Evolutionary conservation across 1,139 yeast species (phyloP), one percentile per base, ranked within the genome.

Genomic region (Pneumocystis oryctolagi): DNA sequence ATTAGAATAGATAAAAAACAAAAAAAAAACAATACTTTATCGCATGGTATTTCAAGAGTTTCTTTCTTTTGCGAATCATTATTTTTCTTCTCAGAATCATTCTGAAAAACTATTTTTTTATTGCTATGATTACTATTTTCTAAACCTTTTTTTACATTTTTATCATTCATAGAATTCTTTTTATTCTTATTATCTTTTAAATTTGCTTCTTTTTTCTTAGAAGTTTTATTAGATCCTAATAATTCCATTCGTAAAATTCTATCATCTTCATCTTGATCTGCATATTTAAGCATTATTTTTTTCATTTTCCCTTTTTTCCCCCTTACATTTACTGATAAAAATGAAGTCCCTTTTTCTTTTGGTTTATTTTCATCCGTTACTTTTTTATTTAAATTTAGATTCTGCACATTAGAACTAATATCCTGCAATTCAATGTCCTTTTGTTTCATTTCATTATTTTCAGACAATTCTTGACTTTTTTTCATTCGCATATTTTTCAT

Each of bases 201-300:
- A 12, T 37, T 37, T 32, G 5, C 8, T 2, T 35, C 59, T 35
- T 39, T 57, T 25, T 58, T 77, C 67, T 83, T 83, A 2, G 80
- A 77, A 65, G 87, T 89, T 68, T 86, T 87, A 69, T 85, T 77
- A 0, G 95, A 87, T 2, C 97, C 98, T 61, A 92, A 76, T 0
- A 85, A 86, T 65, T 86, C 83, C 87, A 90, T 82, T 66, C 92
- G 80, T 65, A 84, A 70, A 61, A 75, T 71, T 64, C 89, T 80
- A 70, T 92, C 97, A 64, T 88, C 95, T 64, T 89, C 97, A 71
- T 90, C 97, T 64, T 90, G 97, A 66, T 85, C 89, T 1, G 84
- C 89, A 71, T 92, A 92, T 71, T 89, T 90, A 47, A 47, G 55
- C 35, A 86, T 85, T 64, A 87, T 86, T 72, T 88, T 90, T 77